Percentiles rank a stretch among this genome's conserved stretches.
Conservation (phyloP, 1,284 basidiomycete species). For the Spongiforma sp. region DNA sequence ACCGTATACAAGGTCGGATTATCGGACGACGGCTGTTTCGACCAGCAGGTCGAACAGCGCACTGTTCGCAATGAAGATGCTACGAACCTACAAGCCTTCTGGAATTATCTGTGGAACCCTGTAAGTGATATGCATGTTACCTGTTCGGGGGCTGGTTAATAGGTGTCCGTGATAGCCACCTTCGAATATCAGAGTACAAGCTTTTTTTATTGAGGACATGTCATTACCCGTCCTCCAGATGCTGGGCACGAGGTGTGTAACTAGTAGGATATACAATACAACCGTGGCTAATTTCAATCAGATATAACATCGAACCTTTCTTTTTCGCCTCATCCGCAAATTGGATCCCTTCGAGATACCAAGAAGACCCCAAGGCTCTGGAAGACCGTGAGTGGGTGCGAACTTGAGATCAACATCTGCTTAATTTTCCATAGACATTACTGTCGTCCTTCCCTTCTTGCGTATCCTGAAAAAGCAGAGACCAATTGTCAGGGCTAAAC, state of each 20-base stretch:
- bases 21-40: conserved; percentile 39
- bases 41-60: conserved; percentile 9
- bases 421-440: conserved; percentile 45
- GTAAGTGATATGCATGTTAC: conserved; percentile 22
- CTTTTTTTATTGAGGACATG: conserved; percentile 55
- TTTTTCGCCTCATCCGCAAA: conserved; percentile 61
- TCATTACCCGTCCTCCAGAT: conserved; percentile 53
- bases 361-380: conserved; percentile 43
- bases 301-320: conserved; percentile 54
- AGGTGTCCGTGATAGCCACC: conserved; percentile 35
- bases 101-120: conserved; percentile 19
- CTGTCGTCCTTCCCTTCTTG: conserved; percentile 54
- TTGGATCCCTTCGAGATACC: conserved; percentile 59
- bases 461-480: conserved; percentile 36
- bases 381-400: conserved; percentile 51
- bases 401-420: neutral
- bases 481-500: conserved; percentile 17
- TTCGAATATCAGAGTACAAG: conserved; percentile 44
- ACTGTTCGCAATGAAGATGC: conserved; percentile 10
- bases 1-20: conserved; percentile 48
- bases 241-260: conserved; percentile 51
- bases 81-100: conserved; percentile 16
- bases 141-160: neutral
- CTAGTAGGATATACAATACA: neutral
- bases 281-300: conserved; percentile 13